phyloP scores from a whole-genome alignment of 139 green algal species.

The Chlamydomonas urium region DNA sequence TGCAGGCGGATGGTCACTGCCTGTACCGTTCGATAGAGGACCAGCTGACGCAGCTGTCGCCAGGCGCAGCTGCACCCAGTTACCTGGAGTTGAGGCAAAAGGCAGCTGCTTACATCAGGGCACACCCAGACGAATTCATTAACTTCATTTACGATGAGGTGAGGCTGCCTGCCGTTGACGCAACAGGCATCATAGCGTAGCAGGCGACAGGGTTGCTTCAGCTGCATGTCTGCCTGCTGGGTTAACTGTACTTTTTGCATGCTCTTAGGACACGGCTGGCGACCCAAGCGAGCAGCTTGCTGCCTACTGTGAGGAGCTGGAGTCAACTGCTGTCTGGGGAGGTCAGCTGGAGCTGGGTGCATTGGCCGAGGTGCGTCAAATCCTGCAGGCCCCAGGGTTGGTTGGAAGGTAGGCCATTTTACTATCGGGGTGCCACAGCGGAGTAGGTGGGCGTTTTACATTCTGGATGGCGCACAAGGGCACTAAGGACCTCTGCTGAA shows the following conservation, averaged over 20 bases:
- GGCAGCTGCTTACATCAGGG: constrained; percentile 73
- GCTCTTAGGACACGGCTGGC: constrained; percentile 32
- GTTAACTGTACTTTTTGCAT: too few species aligned
- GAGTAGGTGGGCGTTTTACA: too few species aligned
- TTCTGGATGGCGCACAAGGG: too few species aligned
- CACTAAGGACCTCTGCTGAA: too few species aligned
- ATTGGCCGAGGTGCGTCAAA: constrained; percentile 20
- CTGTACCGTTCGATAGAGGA: constrained; percentile 87
- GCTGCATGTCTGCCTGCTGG: too few species aligned
- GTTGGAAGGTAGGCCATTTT: too few species aligned
- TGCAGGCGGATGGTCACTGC: constrained; percentile 90
- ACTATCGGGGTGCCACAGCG: too few species aligned
- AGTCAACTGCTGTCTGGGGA: constrained; percentile 80
- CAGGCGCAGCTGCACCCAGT: background rate
- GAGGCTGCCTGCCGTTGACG: too few species aligned
- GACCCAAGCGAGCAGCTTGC: constrained; percentile 46
- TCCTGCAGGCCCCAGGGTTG: too few species aligned
- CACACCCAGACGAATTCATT: constrained; percentile 45
- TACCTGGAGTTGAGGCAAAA: constrained; percentile 57
- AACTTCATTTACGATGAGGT: constrained; percentile 36
- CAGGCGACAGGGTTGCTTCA: too few species aligned
- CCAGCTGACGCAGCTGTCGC: constrained; percentile 58
- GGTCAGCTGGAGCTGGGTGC: constrained; percentile 83
- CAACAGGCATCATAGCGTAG: too few species aligned
- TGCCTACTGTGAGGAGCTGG: constrained; percentile 69